A percentile compares a stretch with the other conserved stretches of the same genome.
Evolutionary conservation across 2,329 filamentous ascomycete genomes (phyloP).

Genomic region (Ophiostoma ulmi): DNA sequence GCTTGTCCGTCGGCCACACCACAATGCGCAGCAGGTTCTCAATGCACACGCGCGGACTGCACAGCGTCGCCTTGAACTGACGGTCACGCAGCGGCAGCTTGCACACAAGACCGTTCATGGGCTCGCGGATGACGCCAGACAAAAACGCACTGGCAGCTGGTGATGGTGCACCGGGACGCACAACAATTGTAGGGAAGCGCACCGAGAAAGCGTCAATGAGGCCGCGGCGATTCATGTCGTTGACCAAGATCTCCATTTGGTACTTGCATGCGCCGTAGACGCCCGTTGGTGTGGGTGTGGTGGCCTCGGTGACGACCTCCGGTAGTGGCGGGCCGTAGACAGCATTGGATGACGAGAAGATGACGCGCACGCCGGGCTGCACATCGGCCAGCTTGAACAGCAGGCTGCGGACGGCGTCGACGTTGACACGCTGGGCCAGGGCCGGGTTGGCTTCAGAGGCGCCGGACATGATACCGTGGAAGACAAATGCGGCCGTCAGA

Average conservation of each 20-base stretch:
- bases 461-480: constrained; percentile 64
- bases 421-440: constrained; percentile 55
- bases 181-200: constrained; percentile 57
- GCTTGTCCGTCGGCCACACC: constrained; percentile 36
- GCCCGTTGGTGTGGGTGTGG: constrained; percentile 54
- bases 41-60: constrained; percentile 48
- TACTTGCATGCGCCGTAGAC: constrained; percentile 61
- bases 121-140: constrained; percentile 60
- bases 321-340: constrained; percentile 58
- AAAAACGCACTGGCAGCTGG: constrained; percentile 60
- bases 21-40: constrained; percentile 49
- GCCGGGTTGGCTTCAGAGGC: constrained; percentile 58
- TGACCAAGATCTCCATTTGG: constrained; percentile 56
- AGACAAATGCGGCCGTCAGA: constrained; percentile 53
- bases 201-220: constrained; percentile 54
- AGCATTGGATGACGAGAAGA: constrained; percentile 59
- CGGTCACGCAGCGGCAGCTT: constrained; percentile 49
- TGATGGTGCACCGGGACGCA: constrained; percentile 56
- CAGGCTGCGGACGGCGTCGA: constrained; percentile 53
- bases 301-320: constrained; percentile 45
- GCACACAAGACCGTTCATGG: constrained; percentile 50
- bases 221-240: constrained; percentile 57
- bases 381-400: constrained; percentile 45
- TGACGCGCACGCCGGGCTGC: constrained; percentile 51
- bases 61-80: constrained; percentile 49